Percentiles rank a stretch among this genome's conserved stretches.
phyloP scores from a whole-genome alignment of 2,329 filamentous ascomycete species.

The Seiridium unicorne region DNA sequence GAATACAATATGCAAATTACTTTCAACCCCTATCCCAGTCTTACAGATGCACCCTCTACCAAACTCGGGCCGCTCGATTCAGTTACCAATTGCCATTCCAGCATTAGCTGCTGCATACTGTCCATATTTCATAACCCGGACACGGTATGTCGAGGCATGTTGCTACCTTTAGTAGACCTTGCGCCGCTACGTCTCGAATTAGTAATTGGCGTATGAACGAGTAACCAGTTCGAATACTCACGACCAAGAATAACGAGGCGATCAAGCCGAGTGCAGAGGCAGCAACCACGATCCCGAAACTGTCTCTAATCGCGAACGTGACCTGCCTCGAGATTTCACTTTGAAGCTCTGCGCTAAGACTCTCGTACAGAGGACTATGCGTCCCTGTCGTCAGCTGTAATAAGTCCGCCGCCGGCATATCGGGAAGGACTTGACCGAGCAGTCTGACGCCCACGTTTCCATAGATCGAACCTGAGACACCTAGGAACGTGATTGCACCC shows the following conservation, averaged over 20 bases:
- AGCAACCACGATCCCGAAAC: neutral
- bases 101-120: too few species aligned
- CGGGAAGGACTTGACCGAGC: neutral
- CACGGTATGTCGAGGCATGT: too few species aligned
- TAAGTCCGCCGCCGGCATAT: neutral
- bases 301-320: neutral
- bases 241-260: neutral
- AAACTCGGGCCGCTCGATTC: too few species aligned
- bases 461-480: neutral
- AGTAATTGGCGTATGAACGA: too few species aligned
- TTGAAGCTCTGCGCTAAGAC: neutral
- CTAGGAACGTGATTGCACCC: neutral
- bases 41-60: too few species aligned
- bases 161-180: too few species aligned
- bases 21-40: too few species aligned
- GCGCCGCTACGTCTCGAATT: too few species aligned
- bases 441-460: neutral
- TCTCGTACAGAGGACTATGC: neutral
- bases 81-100: too few species aligned
- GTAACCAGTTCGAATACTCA: neutral
- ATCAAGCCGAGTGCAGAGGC: neutral
- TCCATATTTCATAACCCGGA: too few species aligned
- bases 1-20: too few species aligned
- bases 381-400: neutral
- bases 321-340: neutral